Conservation (phyloP, 23 red algal genomes). For the Agarophyton chilense region DNA sequence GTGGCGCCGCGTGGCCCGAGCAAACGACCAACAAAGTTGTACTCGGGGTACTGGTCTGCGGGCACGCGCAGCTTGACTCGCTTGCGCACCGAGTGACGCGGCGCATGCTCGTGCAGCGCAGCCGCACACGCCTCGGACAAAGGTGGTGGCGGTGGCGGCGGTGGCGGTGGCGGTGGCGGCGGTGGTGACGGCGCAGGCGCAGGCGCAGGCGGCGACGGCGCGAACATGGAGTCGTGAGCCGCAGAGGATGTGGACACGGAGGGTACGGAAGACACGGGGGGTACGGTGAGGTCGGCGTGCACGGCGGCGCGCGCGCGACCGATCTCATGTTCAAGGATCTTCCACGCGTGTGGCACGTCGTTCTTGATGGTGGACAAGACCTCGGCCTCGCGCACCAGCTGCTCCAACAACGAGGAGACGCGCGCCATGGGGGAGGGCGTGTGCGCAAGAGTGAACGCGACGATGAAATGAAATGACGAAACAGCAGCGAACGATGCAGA, state of each 20-base stretch:
- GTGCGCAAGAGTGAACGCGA: too few species aligned
- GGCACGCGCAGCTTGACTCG: slow-evolving; percentile 81
- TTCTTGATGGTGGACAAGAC: slow-evolving; percentile 30
- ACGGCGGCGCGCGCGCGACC: slow-evolving; percentile 20
- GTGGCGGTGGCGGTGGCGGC: too few species aligned
- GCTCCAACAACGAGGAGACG: slow-evolving; percentile 20
- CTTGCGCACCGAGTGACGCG: background rate
- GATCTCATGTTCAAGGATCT: slow-evolving; percentile 45
- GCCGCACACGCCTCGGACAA: slow-evolving; percentile 20
- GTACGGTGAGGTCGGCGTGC: background rate
- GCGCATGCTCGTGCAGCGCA: background rate
- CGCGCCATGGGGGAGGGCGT: slow-evolving; percentile 15
- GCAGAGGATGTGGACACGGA: too few species aligned
- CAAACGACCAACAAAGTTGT: slow-evolving; percentile 96
- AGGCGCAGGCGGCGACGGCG: background rate
- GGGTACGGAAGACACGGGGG: too few species aligned
- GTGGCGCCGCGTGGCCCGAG: slow-evolving; percentile 96
- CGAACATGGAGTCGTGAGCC: too few species aligned
- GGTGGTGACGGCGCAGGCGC: background rate
- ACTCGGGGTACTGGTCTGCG: slow-evolving; percentile 92
- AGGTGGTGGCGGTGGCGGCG: background rate
- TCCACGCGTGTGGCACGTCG: slow-evolving; percentile 44
- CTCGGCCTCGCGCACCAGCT: slow-evolving; percentile 52
- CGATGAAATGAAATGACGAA: too few species aligned
- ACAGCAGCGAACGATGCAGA: too few species aligned